phyloP scores from a whole-genome alignment of 495 filamentous ascomycete genomes.

The Neurospora pannonica region DNA sequence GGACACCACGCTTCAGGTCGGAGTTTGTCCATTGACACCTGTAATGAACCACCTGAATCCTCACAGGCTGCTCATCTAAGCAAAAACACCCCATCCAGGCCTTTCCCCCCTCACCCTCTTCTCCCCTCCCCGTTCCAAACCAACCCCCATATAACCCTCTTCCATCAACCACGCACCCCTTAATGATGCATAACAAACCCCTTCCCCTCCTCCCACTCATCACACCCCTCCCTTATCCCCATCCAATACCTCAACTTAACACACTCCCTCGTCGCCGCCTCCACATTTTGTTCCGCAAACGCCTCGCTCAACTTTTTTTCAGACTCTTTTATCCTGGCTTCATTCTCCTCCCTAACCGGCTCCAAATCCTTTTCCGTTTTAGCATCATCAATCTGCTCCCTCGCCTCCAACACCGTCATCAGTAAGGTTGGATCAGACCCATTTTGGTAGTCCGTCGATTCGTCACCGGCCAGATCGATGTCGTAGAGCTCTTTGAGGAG shows the following conservation, averaged over 20 bases:
- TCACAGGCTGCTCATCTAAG: neutral
- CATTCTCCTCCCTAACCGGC: constrained; percentile 54
- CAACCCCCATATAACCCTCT: neutral
- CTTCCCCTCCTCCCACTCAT: constrained; percentile 74
- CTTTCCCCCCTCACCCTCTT: too few relatives aligned
- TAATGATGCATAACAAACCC: constrained; percentile 57
- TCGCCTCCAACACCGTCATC: constrained; percentile 78
- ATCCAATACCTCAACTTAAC: constrained; percentile 84
- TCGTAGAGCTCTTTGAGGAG: constrained; percentile 57
- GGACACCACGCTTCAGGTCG: neutral
- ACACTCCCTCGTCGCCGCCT: constrained; percentile 57
- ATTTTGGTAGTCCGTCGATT: constrained; percentile 51
- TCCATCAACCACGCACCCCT: neutral
- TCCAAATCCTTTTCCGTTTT: constrained; percentile 53
- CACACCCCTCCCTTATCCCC: constrained; percentile 71
- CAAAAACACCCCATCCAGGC: neutral
- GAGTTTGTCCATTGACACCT: neutral
- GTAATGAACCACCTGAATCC: neutral
- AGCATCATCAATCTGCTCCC: constrained; percentile 77
- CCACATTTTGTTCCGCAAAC: constrained; percentile 59
- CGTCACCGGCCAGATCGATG: constrained; percentile 70
- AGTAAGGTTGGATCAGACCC: constrained; percentile 65
- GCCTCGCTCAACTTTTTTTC: constrained; percentile 48
- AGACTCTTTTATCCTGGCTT: constrained; percentile 50
- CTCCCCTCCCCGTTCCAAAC: neutral